Evolutionary conservation across 805 yeast species (phyloP).

Genomic region (Sugiyamaella boreocaroliniensis): DNA sequence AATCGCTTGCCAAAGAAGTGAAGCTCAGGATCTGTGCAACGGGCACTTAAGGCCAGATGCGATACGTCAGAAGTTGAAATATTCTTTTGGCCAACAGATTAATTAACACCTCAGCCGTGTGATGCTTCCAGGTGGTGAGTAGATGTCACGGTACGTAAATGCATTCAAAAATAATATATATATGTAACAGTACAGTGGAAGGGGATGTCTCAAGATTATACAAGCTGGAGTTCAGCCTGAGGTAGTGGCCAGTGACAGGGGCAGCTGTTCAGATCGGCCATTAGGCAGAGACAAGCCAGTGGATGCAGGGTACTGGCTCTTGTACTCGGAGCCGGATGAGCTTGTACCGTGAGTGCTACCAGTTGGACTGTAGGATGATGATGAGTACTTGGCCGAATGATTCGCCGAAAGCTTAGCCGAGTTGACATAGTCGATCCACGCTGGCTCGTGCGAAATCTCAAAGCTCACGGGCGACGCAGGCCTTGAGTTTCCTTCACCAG

Average conservation of each 20-base stretch:
- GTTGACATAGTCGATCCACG: conserved; percentile 22
- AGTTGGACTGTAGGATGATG: not conserved
- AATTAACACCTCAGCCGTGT: no score
- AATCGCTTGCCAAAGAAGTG: no score
- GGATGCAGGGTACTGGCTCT: not conserved
- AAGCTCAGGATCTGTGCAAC: no score
- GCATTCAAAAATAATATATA: no score
- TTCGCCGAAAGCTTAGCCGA: conserved; percentile 9
- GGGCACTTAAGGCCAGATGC: no score
- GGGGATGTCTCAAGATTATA: no score
- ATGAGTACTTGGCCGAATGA: not conserved
- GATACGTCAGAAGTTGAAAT: no score
- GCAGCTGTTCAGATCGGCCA: conserved; percentile 17
- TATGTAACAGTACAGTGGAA: no score
- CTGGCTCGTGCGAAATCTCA: conserved; percentile 23
- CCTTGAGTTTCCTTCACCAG: conserved; percentile 4
- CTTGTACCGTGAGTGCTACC: not conserved
- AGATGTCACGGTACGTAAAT: no score
- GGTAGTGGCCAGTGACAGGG: conserved; percentile 5
- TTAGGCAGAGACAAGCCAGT: conserved; percentile 13
- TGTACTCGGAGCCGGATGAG: not conserved
- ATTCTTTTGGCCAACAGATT: no score
- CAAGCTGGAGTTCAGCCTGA: no score
- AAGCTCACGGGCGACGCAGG: conserved; percentile 19
- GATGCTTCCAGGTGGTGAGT: no score